Conservation (phyloP, 495 filamentous ascomycete species). For the Penicillium herquei region DNA sequence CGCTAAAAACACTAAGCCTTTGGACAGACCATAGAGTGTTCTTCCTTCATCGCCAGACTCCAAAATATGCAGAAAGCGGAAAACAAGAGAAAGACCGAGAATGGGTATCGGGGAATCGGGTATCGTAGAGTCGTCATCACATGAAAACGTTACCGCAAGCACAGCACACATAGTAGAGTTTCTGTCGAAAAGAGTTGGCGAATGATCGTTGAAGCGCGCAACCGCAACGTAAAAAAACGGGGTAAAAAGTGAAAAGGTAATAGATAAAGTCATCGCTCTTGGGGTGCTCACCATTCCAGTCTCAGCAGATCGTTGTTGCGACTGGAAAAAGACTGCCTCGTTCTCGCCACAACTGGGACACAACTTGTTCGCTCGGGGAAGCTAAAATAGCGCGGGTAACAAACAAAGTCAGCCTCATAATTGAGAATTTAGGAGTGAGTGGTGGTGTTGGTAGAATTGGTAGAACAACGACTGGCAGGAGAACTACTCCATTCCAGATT, state of each 20-base stretch:
- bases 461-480: too few species aligned
- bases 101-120: conserved; percentile 38
- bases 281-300: conserved; percentile 86
- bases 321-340: conserved; percentile 97
- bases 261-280: neutral
- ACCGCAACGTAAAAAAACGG: neutral
- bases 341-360: conserved; percentile 82
- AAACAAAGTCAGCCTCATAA: conserved; percentile 45
- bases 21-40: neutral
- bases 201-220: neutral
- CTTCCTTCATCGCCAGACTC: conserved; percentile 13
- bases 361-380: conserved; percentile 77
- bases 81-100: conserved; percentile 18
- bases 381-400: conserved; percentile 51
- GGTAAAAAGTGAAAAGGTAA: neutral
- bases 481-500: neutral
- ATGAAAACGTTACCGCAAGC: conserved; percentile 85
- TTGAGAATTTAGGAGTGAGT: conserved; percentile 4
- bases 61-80: neutral
- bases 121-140: conserved; percentile 29
- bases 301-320: conserved; percentile 90
- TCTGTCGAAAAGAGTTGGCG: conserved; percentile 52
- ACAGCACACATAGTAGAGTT: conserved; percentile 97
- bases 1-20: neutral
- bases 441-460: neutral